Conservation (phyloP, 257 asterid genomes). For the Rubia yunnanensis region DNA sequence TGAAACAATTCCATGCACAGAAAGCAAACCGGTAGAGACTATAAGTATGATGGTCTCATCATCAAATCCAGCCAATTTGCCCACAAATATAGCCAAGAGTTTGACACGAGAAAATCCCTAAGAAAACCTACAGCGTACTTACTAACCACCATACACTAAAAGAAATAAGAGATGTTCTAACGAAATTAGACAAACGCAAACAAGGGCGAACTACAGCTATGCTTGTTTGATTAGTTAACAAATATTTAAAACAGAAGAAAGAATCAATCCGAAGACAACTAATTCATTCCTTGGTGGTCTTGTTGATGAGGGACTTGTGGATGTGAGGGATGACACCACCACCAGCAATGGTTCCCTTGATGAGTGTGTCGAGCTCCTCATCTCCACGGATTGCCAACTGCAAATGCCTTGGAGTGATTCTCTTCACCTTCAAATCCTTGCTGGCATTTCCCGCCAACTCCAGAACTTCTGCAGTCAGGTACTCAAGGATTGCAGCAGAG, state of each 20-base stretch:
- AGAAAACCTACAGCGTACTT: background rate
- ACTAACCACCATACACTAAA: slow-evolving; percentile 11
- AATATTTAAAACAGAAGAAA: background rate
- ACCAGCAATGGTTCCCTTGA: slow-evolving; percentile 92
- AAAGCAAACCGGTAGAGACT: background rate
- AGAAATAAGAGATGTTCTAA: background rate
- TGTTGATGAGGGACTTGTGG: slow-evolving; percentile 97
- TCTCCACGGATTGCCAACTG: slow-evolving; percentile 96
- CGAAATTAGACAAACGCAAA: slow-evolving; percentile 6
- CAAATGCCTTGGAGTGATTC: slow-evolving; percentile 86
- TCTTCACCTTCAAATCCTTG: slow-evolving; percentile 91
- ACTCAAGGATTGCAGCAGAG: slow-evolving; percentile 90
- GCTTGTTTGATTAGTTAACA: slow-evolving; percentile 7
- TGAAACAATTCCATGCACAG: background rate
- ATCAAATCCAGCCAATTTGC: slow-evolving; percentile 11
- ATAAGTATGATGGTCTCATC: slow-evolving; percentile 6
- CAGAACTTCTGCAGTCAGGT: slow-evolving; percentile 86
- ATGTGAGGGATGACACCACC: slow-evolving; percentile 99
- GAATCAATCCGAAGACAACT: background rate
- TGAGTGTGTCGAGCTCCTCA: slow-evolving; percentile 92
- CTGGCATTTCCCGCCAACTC: slow-evolving; percentile 97
- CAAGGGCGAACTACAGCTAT: background rate
- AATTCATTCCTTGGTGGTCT: slow-evolving; percentile 80
- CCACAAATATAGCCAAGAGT: background rate
- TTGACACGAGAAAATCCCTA: background rate